phyloP scores from a whole-genome alignment of 2,329 filamentous ascomycete genomes.

The Penicillium sp. region DNA sequence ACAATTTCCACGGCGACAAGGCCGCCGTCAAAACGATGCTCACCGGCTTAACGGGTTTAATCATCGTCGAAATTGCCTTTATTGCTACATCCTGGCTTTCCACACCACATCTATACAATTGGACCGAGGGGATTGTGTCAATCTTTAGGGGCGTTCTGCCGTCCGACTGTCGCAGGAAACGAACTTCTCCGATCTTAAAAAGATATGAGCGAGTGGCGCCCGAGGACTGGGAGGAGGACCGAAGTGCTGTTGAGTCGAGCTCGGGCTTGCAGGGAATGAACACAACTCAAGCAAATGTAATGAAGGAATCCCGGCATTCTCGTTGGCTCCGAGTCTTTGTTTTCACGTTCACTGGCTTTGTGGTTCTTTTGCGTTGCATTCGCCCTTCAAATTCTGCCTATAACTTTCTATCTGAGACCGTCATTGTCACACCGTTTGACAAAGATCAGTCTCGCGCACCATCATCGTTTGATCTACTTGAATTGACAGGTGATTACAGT shows the following conservation, averaged over 20 bases:
- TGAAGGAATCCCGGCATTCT: neutral
- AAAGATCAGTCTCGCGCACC: conserved; percentile 11
- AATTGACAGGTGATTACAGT: conserved; percentile 19
- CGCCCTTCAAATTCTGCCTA: conserved; percentile 21
- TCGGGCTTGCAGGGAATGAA: neutral
- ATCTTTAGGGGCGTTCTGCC: conserved; percentile 1
- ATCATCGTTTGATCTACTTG: conserved; percentile 16
- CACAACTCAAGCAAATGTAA: neutral
- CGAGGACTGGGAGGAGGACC: conserved; percentile 19
- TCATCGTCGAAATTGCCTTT: conserved; percentile 24
- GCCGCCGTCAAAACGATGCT: conserved; percentile 26
- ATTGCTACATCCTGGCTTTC: conserved; percentile 16
- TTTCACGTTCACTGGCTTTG: neutral
- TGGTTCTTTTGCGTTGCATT: conserved; percentile 14
- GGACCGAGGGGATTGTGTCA: neutral
- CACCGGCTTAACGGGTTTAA: conserved; percentile 22
- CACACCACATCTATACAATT: conserved; percentile 20
- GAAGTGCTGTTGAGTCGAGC: conserved; percentile 5
- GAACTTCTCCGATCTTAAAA: neutral
- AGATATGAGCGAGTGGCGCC: conserved; percentile 16
- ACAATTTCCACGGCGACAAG: conserved; percentile 25
- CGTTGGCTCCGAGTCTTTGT: conserved; percentile 11
- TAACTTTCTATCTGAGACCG: conserved; percentile 23
- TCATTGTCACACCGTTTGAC: conserved; percentile 22
- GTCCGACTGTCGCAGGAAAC: conserved; percentile 8